Base-by-base conservation (phyloP, 2,329 filamentous ascomycete genomes). In the Fusarium odoratissimum region DNA sequence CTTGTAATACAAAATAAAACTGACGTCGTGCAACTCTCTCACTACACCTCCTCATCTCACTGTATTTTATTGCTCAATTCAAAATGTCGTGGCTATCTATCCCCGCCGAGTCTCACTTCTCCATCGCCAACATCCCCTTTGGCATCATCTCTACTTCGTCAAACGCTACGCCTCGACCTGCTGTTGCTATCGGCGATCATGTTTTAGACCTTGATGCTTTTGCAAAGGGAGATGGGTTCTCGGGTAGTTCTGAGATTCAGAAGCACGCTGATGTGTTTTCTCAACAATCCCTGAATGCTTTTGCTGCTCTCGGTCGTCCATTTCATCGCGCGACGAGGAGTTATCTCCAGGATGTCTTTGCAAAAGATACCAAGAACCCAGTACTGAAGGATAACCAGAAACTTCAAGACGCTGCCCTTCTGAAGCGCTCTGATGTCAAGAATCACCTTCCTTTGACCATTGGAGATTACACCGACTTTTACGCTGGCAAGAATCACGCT, bases 391-490 rank as follows among this genome's bases (percentile, higher is more conserved):
- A 85, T 63, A 82, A 85, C 44, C 71, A 78, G 17, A 64, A 68
- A 4, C 78, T 84, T 1, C 77, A 76, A 44, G 60, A 76, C 13
- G 41, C 67, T 3, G 80, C 79, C 11, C 61, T 83, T 19, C 11
- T 84, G 8, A 75, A 75, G 11, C 62, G 77, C 3, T 51, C 79
- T 35, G 86, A 88, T 8, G 88, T 91, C n/a, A 87, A 84, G 67
- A 91, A 88, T 76, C 93, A 95, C 72, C 76, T 95, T 2, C 93
- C 93, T 2, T 89, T 96, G 85, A 84, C 88, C 41, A 93, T 95
- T 76, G 92, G 93, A 37, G 93, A 95, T 79, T 95, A 95, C 79
- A 94, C 93, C 4, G 93, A 96, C 79, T 96, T 95, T 83, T 96
- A 93, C 78, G 93, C 92, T 19, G 93, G 93, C 54, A 83, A 91